Percentiles rank a stretch among this genome's conserved stretches.
Evolutionary conservation across 257 asterid species (phyloP).

Genomic region (Henckelia pumila): DNA sequence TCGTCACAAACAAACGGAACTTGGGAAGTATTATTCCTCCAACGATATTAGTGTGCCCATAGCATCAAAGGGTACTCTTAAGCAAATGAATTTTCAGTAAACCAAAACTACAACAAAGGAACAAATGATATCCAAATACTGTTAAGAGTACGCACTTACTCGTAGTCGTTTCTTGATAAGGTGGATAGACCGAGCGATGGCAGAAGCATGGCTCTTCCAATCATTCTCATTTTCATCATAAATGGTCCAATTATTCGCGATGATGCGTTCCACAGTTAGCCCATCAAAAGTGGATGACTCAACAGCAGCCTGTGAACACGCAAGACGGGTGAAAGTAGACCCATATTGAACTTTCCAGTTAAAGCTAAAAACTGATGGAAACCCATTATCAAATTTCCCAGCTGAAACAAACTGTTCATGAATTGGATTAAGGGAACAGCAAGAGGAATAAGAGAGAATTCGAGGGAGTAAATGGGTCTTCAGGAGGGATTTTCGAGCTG

Average conservation of each 20-base stretch:
- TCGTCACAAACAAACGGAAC: slow-evolving; percentile 8
- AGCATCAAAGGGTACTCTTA: background rate
- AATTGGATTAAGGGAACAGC: no score
- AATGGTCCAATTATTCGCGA: slow-evolving; percentile 69
- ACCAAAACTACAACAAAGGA: background rate
- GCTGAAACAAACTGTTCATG: no score
- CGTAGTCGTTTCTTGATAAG: no score
- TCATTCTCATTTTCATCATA: slow-evolving; percentile 71
- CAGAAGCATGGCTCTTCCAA: slow-evolving; percentile 90
- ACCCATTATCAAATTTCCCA: no score
- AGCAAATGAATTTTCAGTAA: background rate
- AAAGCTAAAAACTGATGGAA: slow-evolving; percentile 25
- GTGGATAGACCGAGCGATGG: slow-evolving; percentile 81
- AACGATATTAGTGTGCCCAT: background rate
- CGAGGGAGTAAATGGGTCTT: no score
- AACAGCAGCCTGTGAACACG: slow-evolving; percentile 55
- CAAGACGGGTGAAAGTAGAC: slow-evolving; percentile 31
- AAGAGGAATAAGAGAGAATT: no score
- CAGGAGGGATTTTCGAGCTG: no score
- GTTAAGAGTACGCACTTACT: no score
- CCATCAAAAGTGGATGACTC: no score
- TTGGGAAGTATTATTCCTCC: slow-evolving; percentile 14
- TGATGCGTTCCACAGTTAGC: slow-evolving; percentile 71
- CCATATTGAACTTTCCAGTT: slow-evolving; percentile 29
- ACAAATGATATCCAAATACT: no score